Conservation (phyloP, 2,329 filamentous ascomycete species). For the Talaromyces pinophilus region DNA sequence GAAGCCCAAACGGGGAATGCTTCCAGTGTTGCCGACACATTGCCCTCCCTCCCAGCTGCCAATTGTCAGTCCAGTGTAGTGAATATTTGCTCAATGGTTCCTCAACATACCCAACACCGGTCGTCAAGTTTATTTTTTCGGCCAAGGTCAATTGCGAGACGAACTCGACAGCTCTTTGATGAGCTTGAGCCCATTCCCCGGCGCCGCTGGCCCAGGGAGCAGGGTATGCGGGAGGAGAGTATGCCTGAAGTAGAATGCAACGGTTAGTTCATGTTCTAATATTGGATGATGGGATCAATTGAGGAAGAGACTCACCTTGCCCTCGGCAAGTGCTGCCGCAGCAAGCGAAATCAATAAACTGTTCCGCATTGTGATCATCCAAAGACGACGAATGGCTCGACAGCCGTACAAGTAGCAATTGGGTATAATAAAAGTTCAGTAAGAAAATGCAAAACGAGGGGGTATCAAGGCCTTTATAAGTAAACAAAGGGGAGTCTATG, state of each 20-base stretch:
- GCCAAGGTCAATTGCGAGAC: constrained; percentile 78
- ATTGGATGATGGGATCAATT: not conserved
- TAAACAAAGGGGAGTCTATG: not conserved
- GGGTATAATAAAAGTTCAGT: not conserved
- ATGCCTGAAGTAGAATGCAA: constrained; percentile 30
- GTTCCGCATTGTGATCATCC: constrained; percentile 36
- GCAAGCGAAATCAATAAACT: constrained; percentile 37
- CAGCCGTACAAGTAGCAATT: not conserved
- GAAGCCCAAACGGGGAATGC: constrained; percentile 57
- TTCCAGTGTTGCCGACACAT: constrained; percentile 72
- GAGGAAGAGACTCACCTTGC: constrained; percentile 31
- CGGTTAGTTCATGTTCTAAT: not conserved
- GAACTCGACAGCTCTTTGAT: constrained; percentile 72
- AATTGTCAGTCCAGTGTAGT: not conserved
- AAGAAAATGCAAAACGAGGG: not conserved
- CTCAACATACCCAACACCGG: constrained; percentile 71
- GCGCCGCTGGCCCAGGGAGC: constrained; percentile 81
- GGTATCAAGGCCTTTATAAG: not conserved
- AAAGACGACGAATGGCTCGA: not conserved
- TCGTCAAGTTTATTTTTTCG: constrained; percentile 95
- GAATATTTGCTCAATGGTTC: not conserved
- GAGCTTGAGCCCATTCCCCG: constrained; percentile 74
- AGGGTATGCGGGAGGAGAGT: constrained; percentile 72
- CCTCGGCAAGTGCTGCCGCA: constrained; percentile 36
- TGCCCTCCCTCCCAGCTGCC: constrained; percentile 65